Conservation (phyloP, 495 filamentous ascomycete species). For the Articulospora tetracladia region DNA sequence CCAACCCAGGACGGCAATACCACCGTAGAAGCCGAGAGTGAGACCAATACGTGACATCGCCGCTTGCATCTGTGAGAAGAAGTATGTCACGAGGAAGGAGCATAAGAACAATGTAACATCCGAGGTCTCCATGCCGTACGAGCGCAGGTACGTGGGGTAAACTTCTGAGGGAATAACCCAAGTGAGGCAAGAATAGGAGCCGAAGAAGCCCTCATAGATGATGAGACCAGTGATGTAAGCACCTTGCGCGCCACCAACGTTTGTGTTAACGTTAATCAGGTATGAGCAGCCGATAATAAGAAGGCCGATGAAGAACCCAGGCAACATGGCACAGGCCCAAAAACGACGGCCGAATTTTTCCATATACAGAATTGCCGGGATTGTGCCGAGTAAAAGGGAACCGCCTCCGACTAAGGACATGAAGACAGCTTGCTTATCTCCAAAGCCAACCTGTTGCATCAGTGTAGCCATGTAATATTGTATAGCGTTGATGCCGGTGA, state of each 20-base stretch:
- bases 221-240: conserved; percentile 55
- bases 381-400: conserved; percentile 50
- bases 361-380: conserved; percentile 58
- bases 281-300: conserved; percentile 53
- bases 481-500: conserved; percentile 58
- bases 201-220: conserved; percentile 60
- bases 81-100: conserved; percentile 62
- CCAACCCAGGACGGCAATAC: conserved; percentile 54
- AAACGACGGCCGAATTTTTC: conserved; percentile 56
- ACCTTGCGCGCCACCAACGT: conserved; percentile 40
- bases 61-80: conserved; percentile 55
- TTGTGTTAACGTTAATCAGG: conserved; percentile 34
- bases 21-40: conserved; percentile 57
- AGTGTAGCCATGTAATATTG: conserved; percentile 61
- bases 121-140: conserved; percentile 56
- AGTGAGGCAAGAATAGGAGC: conserved; percentile 58
- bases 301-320: conserved; percentile 57
- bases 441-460: conserved; percentile 55
- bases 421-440: conserved; percentile 45
- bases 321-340: conserved; percentile 59
- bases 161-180: conserved; percentile 60
- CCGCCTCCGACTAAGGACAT: conserved; percentile 62
- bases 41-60: conserved; percentile 54
- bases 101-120: conserved; percentile 54
- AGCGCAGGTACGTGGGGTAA: conserved; percentile 57